Evolutionary conservation across 2,329 filamentous ascomycete genomes (phyloP).

Genomic region (Ophiostoma quercus): DNA sequence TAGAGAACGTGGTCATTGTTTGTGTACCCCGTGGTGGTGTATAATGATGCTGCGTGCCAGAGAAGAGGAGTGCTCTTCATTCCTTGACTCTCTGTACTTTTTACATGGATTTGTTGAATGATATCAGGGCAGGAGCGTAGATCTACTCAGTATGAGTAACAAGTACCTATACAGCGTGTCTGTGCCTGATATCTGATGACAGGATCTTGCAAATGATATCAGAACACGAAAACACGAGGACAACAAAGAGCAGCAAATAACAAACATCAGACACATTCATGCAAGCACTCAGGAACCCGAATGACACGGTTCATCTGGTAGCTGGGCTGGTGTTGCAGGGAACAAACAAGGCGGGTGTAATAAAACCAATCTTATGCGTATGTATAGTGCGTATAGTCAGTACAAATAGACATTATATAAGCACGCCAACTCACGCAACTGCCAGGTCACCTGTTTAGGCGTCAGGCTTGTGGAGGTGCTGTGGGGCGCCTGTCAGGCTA

Average conservation of each 20-base stretch:
- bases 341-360: neutral
- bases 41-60: neutral
- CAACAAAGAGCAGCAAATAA: neutral
- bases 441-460: conserved; percentile 9
- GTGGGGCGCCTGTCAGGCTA: too few relatives aligned
- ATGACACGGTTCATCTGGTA: neutral
- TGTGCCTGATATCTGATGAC: neutral
- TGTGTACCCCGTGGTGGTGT: neutral
- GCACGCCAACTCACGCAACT: neutral
- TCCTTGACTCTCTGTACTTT: too few relatives aligned
- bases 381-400: neutral
- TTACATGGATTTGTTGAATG: too few relatives aligned
- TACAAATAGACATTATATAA: neutral
- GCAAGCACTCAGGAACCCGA: neutral
- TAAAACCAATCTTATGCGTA: neutral
- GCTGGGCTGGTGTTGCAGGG: neutral
- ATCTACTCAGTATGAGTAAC: too few relatives aligned
- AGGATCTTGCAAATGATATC: neutral
- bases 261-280: neutral
- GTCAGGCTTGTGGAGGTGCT: neutral
- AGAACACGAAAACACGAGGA: neutral
- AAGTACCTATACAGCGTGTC: neutral
- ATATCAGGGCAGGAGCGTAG: too few relatives aligned
- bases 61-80: neutral
- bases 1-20: too few relatives aligned